Evolutionary conservation across 129 eudicot genomes (phyloP), one percentile per base, ranked within the genome.

Genomic region (Scalesia atractyloides): DNA sequence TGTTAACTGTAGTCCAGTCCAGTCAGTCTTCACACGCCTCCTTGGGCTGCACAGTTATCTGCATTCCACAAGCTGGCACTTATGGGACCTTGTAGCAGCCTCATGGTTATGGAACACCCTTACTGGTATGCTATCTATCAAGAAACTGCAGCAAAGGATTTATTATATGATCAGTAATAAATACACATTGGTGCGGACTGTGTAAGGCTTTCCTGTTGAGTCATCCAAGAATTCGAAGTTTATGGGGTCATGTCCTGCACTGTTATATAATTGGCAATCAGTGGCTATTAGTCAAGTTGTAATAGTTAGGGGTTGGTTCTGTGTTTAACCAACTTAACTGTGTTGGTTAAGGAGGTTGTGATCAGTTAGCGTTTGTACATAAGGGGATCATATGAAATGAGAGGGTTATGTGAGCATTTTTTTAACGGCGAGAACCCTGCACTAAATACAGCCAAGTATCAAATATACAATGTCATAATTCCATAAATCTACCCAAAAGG

Each of bases 221-320:
- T 81, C 76, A 7, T 78, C 85, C 48, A 76, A 67, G 60, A 81
- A 75, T 64, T 69, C 84, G 16, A 81, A 81, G 30, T 81, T 74
- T 9, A 81, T 81, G 49, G 75, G 81, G 64, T 75, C 77, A 34
- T 80, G 84, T 50, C 73, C 63, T 1, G 77, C 72, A 34, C 84
- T 36, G 39, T 36, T 36, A 36, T 36, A 36, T 36, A 36, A 33
- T 36, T 5, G 44, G 44, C 44, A 39, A 39, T 6, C 44, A 39
- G 44, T 39, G 7, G 44, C 44, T 39, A 6, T 39, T 39, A 39
- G 44, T 37, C 7, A 37, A 7, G 43, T 37, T 7, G 43, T 37
- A 37, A 39, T 6, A 39, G 44, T 41, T 7, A 8, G 46, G 46
- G 46, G 46, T 41, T 41, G 10, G 46, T 41, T 41, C 46, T 41